These are phyloP conservation scores for Talaromyces nanjingensis DNA, from an alignment of 495 filamentous ascomycete species.

Conservation along the genomic window DNA sequence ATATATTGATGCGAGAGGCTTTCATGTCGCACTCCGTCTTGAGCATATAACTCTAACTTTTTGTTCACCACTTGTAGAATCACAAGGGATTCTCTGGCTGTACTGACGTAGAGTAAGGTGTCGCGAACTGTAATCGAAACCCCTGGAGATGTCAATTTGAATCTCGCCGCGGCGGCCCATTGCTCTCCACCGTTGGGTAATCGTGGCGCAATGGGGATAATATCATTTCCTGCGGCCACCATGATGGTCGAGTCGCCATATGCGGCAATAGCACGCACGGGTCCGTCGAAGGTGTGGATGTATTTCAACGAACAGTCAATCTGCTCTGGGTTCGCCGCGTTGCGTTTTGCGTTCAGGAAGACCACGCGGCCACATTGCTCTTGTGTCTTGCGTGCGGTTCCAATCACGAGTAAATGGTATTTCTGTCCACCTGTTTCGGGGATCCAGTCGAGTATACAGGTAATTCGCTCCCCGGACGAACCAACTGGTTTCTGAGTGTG, in stretches of 20 bases:
- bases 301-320: slow-evolving; percentile 33
- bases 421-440: slow-evolving; percentile 30
- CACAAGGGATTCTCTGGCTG: slow-evolving; percentile 32
- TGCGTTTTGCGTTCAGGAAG: slow-evolving; percentile 27
- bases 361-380: slow-evolving; percentile 27
- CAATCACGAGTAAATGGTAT: slow-evolving; percentile 42
- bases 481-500: slow-evolving; percentile 27
- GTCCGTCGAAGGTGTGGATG: slow-evolving; percentile 25
- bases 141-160: slow-evolving; percentile 32
- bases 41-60: slow-evolving; percentile 24
- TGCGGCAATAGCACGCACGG: slow-evolving; percentile 37
- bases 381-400: slow-evolving; percentile 27
- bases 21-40: slow-evolving; percentile 27
- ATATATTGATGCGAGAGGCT: slow-evolving; percentile 34
- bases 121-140: slow-evolving; percentile 34
- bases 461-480: slow-evolving; percentile 39
- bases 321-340: slow-evolving; percentile 17
- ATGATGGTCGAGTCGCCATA: slow-evolving; percentile 33
- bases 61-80: slow-evolving; percentile 28
- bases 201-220: slow-evolving; percentile 30
- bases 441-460: slow-evolving; percentile 44
- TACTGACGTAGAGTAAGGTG: slow-evolving; percentile 37
- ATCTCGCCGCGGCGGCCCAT: slow-evolving; percentile 25
- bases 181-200: slow-evolving; percentile 18
- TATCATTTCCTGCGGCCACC: slow-evolving; percentile 28